Evolutionary conservation across 306 rosid species (phyloP).

Genomic region (Hylodesmum podocarpum): DNA sequence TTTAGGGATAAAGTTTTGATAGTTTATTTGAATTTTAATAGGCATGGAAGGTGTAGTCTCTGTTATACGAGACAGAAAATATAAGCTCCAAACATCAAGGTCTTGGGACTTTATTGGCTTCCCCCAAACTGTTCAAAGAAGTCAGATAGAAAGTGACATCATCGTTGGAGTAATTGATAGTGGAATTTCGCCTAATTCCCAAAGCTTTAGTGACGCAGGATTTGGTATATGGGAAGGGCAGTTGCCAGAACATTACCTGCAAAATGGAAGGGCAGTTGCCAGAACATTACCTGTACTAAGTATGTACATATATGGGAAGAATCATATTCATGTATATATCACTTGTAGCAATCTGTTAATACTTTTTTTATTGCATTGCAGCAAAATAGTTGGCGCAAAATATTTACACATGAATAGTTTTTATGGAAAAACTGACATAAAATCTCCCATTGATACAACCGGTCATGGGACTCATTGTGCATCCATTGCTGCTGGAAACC

Average conservation of each 20-base stretch:
- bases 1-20: too few relatives aligned
- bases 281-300: slow-evolving; percentile 53
- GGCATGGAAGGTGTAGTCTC: slow-evolving; percentile 40
- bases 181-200: slow-evolving; percentile 48
- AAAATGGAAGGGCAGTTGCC: slow-evolving; percentile 51
- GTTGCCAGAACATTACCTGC: slow-evolving; percentile 46
- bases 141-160: slow-evolving; percentile 35
- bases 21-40: too few relatives aligned
- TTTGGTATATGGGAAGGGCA: too few relatives aligned
- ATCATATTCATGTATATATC: too few relatives aligned
- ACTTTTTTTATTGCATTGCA: too few relatives aligned
- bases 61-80: slow-evolving; percentile 22
- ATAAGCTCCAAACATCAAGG: slow-evolving; percentile 34
- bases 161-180: slow-evolving; percentile 42
- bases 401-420: background rate
- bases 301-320: too few relatives aligned
- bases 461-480: slow-evolving; percentile 61
- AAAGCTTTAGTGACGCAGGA: slow-evolving; percentile 48
- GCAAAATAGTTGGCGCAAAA: slow-evolving; percentile 58
- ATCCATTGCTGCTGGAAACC: slow-evolving; percentile 50
- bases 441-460: slow-evolving; percentile 34
- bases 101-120: slow-evolving; percentile 53
- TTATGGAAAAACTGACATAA: background rate
- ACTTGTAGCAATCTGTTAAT: too few relatives aligned
- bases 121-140: background rate